Base-by-base conservation (phyloP, 257 asterid genomes). In the Cruciata laevipes region DNA sequence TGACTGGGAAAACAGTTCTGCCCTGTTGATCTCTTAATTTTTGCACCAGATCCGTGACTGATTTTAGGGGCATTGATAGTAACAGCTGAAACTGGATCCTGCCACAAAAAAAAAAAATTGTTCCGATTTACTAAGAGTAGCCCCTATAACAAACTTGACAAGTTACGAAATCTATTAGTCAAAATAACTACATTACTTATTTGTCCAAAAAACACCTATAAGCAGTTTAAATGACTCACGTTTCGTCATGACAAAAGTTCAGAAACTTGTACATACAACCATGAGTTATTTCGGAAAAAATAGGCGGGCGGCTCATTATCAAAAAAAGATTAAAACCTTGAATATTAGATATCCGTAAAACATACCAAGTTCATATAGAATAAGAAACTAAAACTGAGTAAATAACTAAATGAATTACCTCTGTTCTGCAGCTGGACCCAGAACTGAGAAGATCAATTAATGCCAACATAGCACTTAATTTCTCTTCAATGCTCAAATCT, bases 401-500 rank as follows among this genome's bases (percentile, higher is more conserved):
- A 3, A 47, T 30, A 16, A 30, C 0, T 55, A 24, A 76, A 78
- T 17, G 57, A 77, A 33, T 77, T 82, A 94, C 99, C 99, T 89
- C 96, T 80, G 77, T 74, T 75, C 88, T 75, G 77, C 87, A 72
- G 74, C 95, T 85, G 77, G 88, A 81, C 76, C 95, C 97, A 70
- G 87, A 90, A 71, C 71, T 74, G 67, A 90, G 83, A 72, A 94
- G 91, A 84, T 87, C 98, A 78, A 89, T 78, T 80, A 94, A 80
- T 4, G 93, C 86, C 13, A 69, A 68, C 71, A 94, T 78, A 44
- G 88, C 86, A 73, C 70, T 81, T 80, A 94, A 87, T 83, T 89
- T 94, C 88, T 90, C 98, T 68, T 86, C 95, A 68, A 85, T 79
- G 81, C 88, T 84, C 74, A 94, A 84, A 82, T 87, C 96, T 73